These are phyloP conservation scores for Xylaria flabelliformis DNA, from an alignment of 495 filamentous ascomycete species.

Conservation along the genomic window DNA sequence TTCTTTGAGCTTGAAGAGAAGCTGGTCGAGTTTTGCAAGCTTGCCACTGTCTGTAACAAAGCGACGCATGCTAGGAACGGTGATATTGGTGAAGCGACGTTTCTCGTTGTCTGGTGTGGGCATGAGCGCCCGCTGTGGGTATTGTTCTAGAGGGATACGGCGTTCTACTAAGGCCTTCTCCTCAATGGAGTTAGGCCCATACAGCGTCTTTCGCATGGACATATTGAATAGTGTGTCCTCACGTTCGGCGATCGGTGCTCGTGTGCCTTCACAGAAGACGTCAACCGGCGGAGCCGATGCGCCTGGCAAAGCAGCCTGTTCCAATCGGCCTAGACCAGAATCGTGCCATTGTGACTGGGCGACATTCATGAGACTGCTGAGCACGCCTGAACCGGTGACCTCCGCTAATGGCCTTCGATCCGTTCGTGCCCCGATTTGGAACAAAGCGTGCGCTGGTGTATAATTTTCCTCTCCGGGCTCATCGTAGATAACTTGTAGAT, in stretches of 20 bases:
- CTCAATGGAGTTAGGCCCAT: constrained; percentile 66
- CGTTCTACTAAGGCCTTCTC: constrained; percentile 76
- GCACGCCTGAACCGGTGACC: constrained; percentile 73
- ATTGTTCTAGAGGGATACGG: constrained; percentile 67
- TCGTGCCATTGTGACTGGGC: constrained; percentile 68
- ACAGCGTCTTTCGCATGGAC: constrained; percentile 74
- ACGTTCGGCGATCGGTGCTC: constrained; percentile 68
- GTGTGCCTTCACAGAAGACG: constrained; percentile 71
- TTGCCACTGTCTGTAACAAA: constrained; percentile 99
- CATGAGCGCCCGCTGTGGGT: constrained; percentile 68
- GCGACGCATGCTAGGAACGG: constrained; percentile 96
- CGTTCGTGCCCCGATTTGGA: constrained; percentile 77
- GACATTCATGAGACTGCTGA: constrained; percentile 81
- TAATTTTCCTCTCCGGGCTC: constrained; percentile 62
- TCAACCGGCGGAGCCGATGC: constrained; percentile 90
- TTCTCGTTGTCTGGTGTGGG: constrained; percentile 80
- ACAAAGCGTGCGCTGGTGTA: constrained; percentile 74
- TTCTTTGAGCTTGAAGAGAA: constrained; percentile 87
- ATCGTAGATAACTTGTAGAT: constrained; percentile 51
- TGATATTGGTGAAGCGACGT: constrained; percentile 83
- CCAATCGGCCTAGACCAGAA: constrained; percentile 74
- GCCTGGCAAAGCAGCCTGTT: constrained; percentile 75
- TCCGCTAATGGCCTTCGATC: constrained; percentile 71
- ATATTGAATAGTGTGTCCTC: constrained; percentile 80
- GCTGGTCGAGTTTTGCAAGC: constrained; percentile 86